Conservation (phyloP, 169 alveolate genomes). For the Plasmodium yoelii region DNA sequence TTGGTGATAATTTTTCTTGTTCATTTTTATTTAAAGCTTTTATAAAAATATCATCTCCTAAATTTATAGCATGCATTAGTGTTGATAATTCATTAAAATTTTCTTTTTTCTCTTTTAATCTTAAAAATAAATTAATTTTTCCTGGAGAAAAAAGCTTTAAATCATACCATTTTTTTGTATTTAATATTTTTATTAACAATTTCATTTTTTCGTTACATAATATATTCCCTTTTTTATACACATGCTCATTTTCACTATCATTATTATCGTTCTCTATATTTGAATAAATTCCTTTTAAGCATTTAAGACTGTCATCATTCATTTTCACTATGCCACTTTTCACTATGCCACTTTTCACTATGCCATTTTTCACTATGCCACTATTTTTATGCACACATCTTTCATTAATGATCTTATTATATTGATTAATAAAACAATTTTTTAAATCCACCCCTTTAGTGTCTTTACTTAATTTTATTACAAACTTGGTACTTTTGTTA, state of each 20-base stretch:
- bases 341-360: background rate
- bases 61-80: constrained; percentile 59
- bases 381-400: constrained; percentile 1
- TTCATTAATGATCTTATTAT: constrained; percentile 8
- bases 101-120: constrained; percentile 41
- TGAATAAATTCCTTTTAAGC: background rate
- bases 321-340: background rate
- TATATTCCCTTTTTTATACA: constrained; percentile 25
- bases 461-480: background rate
- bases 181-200: constrained; percentile 30
- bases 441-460: constrained; percentile 4
- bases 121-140: constrained; percentile 67
- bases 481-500: background rate
- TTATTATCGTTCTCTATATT: background rate
- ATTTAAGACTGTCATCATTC: background rate
- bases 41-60: constrained; percentile 70
- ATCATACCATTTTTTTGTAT: constrained; percentile 46
- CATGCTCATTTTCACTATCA: background rate
- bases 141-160: constrained; percentile 63
- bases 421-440: background rate
- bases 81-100: constrained; percentile 56
- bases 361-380: background rate
- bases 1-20: constrained; percentile 18
- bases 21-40: constrained; percentile 42
- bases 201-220: constrained; percentile 49